These are phyloP conservation scores for Excoecaria cochinchinensis DNA, from an alignment of 345 rosid species.

Conservation along the genomic window DNA sequence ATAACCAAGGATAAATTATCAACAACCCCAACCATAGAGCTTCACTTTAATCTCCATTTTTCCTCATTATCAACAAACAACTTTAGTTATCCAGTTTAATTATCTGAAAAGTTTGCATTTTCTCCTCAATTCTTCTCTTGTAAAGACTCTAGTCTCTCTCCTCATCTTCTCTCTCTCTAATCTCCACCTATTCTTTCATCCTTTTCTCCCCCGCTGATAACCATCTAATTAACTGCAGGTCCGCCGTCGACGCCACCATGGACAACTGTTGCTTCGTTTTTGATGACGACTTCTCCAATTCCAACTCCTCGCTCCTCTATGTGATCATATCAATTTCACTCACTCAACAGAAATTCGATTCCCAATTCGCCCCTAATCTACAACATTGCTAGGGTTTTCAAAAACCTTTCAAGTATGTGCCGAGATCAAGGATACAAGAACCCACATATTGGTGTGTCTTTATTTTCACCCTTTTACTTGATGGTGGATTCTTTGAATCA, in stretches of 20 bases:
- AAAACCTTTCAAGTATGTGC: constrained; percentile 58
- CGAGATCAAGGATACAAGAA: constrained; percentile 58
- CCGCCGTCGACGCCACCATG: no score
- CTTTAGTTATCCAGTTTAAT: neutral
- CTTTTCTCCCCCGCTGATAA: constrained; percentile 52
- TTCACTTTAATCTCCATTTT: neutral
- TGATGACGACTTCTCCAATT: constrained; percentile 34
- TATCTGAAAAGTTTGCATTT: neutral
- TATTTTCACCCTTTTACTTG: constrained; percentile 70
- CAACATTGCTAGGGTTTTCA: constrained; percentile 62
- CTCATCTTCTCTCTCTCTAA: constrained; percentile 19
- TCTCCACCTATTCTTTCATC: constrained; percentile 14
- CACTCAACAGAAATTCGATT: constrained; percentile 21
- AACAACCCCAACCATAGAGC: neutral
- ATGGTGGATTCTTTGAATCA: constrained; percentile 58
- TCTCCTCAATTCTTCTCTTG: constrained; percentile 3
- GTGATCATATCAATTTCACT: constrained; percentile 39
- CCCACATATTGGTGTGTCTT: constrained; percentile 74
- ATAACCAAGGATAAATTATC: no score
- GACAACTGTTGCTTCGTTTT: constrained; percentile 61
- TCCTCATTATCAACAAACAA: no score
- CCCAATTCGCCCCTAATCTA: constrained; percentile 48
- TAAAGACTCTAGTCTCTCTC: constrained; percentile 28
- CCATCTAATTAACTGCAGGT: constrained; percentile 70
- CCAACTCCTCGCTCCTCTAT: constrained; percentile 32